These are phyloP conservation scores for Scalesia atractyloides DNA, from an alignment of 129 eudicot species.

Conservation along the genomic window DNA sequence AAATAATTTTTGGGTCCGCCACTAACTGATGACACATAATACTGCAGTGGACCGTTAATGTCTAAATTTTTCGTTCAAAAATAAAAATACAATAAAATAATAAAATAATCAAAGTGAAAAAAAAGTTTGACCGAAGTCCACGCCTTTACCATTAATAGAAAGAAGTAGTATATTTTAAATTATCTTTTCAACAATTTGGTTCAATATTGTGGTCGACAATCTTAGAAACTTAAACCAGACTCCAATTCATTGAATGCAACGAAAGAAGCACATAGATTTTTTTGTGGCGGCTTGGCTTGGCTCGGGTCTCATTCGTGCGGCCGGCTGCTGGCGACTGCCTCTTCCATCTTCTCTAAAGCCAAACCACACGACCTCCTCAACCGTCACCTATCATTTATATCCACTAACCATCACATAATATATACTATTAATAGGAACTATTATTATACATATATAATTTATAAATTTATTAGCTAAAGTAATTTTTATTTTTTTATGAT, in stretches of 20 bases:
- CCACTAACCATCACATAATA: background rate
- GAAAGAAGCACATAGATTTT: slow-evolving; percentile 20
- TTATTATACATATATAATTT: no score
- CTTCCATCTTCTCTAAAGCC: slow-evolving; percentile 37
- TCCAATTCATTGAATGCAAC: background rate
- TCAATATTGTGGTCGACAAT: background rate
- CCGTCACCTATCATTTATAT: slow-evolving; percentile 6
- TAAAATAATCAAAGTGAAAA: no score
- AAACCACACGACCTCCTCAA: background rate
- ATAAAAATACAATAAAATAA: no score
- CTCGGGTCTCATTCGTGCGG: slow-evolving; percentile 3
- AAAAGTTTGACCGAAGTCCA: no score
- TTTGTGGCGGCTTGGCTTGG: slow-evolving; percentile 40
- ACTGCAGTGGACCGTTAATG: no score
- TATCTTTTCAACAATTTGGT: background rate
- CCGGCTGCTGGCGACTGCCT: slow-evolving; percentile 26
- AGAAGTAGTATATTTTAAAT: no score
- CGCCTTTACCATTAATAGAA: no score
- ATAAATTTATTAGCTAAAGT: no score
- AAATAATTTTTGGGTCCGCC: no score
- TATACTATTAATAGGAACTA: background rate
- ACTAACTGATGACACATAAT: no score
- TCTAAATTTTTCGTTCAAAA: no score
- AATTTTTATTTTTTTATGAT: no score
- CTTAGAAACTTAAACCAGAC: slow-evolving; percentile 12